A percentile compares a stretch with the other conserved stretches of the same genome.
phyloP scores from a whole-genome alignment of 2,329 filamentous ascomycete genomes.

The Trematosphaeria pertusa region DNA sequence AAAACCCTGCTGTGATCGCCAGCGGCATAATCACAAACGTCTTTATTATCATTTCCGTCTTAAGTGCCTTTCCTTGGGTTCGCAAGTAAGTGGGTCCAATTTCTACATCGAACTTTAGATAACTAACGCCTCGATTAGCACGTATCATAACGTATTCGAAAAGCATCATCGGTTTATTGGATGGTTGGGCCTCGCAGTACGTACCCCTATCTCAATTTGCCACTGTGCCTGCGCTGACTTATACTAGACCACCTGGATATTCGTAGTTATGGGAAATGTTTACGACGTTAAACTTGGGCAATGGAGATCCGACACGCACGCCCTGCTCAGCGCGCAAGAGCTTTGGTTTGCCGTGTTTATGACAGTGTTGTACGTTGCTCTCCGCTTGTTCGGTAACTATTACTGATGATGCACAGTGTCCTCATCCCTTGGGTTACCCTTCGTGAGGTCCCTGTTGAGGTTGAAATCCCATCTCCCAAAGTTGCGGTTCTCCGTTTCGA shows the following conservation, averaged over 20 bases:
- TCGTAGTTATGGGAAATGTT: constrained; percentile 41
- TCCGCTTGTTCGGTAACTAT: background rate
- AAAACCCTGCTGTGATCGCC: constrained; percentile 39
- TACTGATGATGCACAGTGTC: constrained; percentile 27
- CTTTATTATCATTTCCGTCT: constrained; percentile 44
- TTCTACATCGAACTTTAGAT: background rate
- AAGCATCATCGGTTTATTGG: constrained; percentile 45
- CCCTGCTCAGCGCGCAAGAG: constrained; percentile 41
- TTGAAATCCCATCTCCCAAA: constrained; percentile 45
- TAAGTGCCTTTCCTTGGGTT: constrained; percentile 46
- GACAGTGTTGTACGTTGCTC: constrained; percentile 41
- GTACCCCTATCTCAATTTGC: constrained; percentile 2
- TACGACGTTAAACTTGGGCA: constrained; percentile 44
- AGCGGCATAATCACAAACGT: constrained; percentile 44
- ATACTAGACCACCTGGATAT: constrained; percentile 42
- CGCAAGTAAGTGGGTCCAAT: constrained; percentile 37
- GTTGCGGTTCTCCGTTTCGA: constrained; percentile 43
- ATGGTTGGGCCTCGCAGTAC: constrained; percentile 45
- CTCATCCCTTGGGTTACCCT: constrained; percentile 46
- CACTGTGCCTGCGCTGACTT: constrained; percentile 10
- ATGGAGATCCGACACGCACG: constrained; percentile 36
- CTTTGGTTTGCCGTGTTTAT: constrained; percentile 47
- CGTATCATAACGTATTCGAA: constrained; percentile 46
- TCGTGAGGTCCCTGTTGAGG: constrained; percentile 42
- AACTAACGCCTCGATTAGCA: constrained; percentile 29